Evolutionary conservation across 169 alveolate species (phyloP).

Genomic region (Cryptosporidium baileyi): DNA sequence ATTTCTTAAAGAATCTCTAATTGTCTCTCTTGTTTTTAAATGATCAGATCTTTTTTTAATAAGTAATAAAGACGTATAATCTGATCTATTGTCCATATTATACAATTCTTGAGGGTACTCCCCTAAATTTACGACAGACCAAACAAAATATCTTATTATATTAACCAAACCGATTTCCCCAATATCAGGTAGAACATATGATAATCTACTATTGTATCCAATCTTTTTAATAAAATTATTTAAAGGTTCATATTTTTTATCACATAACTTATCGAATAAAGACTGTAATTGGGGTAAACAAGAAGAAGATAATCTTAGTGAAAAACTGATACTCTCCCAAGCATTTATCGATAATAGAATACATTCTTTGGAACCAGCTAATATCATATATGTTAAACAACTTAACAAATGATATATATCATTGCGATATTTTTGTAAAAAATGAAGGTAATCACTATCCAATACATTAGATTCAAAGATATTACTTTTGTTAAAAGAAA

Average conservation of each 20-base stretch:
- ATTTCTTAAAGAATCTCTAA: slow-evolving; percentile 42
- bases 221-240: not conserved
- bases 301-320: slow-evolving; percentile 13
- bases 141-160: slow-evolving; percentile 17
- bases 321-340: slow-evolving; percentile 47
- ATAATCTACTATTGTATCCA: not conserved
- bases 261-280: not conserved
- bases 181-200: not conserved
- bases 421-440: not conserved
- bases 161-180: slow-evolving; percentile 17
- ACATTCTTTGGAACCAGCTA: slow-evolving; percentile 4
- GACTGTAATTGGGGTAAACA: not conserved
- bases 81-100: not conserved
- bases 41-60: not conserved
- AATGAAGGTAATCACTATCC: not conserved
- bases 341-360: slow-evolving; percentile 7
- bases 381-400: not conserved
- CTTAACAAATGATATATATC: slow-evolving; percentile 1
- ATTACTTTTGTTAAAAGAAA: too few relatives aligned
- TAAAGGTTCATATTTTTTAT: not conserved
- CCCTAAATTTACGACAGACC: slow-evolving; percentile 55
- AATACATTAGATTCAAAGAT: too few relatives aligned
- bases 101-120: slow-evolving; percentile 32
- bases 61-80: not conserved
- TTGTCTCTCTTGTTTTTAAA: slow-evolving; percentile 13